Percentiles rank a stretch among this genome's conserved stretches.
These are phyloP conservation scores for Leucogyrophana mollusca DNA, from an alignment of 768 basidiomycete genomes.

Conservation along the genomic window DNA sequence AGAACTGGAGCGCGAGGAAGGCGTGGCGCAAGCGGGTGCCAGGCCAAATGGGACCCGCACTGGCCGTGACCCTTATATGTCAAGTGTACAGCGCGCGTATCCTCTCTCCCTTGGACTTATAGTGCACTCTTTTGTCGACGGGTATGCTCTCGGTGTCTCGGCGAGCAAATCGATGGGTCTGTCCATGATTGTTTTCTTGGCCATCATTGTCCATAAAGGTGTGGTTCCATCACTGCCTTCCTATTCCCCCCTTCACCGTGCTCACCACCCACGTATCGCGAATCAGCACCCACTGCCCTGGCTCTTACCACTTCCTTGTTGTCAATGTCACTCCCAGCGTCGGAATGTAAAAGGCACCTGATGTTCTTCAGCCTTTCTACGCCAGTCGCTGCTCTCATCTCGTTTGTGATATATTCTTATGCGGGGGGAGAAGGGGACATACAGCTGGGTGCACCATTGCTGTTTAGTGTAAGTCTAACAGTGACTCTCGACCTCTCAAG, in stretches of 20 bases:
- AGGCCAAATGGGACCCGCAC: slow-evolving; percentile 7
- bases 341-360: slow-evolving; percentile 73
- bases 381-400: slow-evolving; percentile 76
- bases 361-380: slow-evolving; percentile 81
- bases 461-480: slow-evolving; percentile 72
- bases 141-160: slow-evolving; percentile 87
- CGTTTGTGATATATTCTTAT: slow-evolving; percentile 64
- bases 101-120: slow-evolving; percentile 84
- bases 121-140: slow-evolving; percentile 88
- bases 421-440: slow-evolving; percentile 36
- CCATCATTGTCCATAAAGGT: slow-evolving; percentile 92
- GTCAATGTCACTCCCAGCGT: slow-evolving; percentile 65
- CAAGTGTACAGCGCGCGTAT: slow-evolving; percentile 45
- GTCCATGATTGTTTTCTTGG: slow-evolving; percentile 85
- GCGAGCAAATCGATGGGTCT: slow-evolving; percentile 47
- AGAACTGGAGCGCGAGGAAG: slow-evolving; percentile 49
- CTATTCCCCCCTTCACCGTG: background rate
- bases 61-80: slow-evolving; percentile 6
- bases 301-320: slow-evolving; percentile 86
- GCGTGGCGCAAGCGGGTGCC: slow-evolving; percentile 13
- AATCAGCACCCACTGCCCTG: slow-evolving; percentile 82
- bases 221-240: background rate
- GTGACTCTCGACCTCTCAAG: background rate
- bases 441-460: slow-evolving; percentile 75
- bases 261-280: no score